Evolutionary conservation across 2,329 filamentous ascomycete species (phyloP).

Genomic region (Lachnellula subtilissima): DNA sequence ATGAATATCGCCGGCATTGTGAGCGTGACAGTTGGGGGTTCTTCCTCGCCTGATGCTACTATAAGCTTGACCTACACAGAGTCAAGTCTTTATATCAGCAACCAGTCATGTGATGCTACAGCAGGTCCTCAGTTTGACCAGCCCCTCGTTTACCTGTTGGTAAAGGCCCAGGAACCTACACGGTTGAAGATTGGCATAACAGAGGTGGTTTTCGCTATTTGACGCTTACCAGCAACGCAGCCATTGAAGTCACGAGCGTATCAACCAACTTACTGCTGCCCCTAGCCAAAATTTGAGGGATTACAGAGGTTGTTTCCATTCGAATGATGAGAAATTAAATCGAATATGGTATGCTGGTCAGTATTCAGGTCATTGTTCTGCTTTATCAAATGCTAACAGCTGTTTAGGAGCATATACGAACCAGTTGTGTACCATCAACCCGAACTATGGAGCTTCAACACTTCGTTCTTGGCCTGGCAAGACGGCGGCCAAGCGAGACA

Average conservation of each 20-base stretch:
- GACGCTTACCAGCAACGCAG: conserved; percentile 37
- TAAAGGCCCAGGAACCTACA: conserved; percentile 35
- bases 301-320: conserved; percentile 27
- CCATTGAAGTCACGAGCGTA: conserved; percentile 28
- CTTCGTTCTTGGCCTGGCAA: background rate
- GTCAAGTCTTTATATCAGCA: conserved; percentile 43
- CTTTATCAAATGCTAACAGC: background rate
- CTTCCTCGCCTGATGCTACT: conserved; percentile 26
- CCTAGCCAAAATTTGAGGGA: conserved; percentile 34
- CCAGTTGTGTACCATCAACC: conserved; percentile 28
- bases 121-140: conserved; percentile 43
- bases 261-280: conserved; percentile 34
- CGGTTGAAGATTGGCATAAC: conserved; percentile 37
- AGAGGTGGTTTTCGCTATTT: conserved; percentile 50
- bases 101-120: conserved; percentile 41
- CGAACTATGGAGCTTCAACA: conserved; percentile 32
- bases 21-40: conserved; percentile 29
- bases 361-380: conserved; percentile 10
- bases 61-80: conserved; percentile 38
- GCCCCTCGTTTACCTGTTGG: conserved; percentile 41
- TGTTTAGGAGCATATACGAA: conserved; percentile 26
- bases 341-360: conserved; percentile 39
- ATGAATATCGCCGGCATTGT: conserved; percentile 38
- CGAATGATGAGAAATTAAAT: conserved; percentile 33
- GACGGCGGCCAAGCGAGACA: background rate